Percentiles rank a stretch among this genome's conserved stretches.
These are phyloP conservation scores for Naganishia cerealis DNA, from an alignment of 1,284 basidiomycete species.

Conservation along the genomic window DNA sequence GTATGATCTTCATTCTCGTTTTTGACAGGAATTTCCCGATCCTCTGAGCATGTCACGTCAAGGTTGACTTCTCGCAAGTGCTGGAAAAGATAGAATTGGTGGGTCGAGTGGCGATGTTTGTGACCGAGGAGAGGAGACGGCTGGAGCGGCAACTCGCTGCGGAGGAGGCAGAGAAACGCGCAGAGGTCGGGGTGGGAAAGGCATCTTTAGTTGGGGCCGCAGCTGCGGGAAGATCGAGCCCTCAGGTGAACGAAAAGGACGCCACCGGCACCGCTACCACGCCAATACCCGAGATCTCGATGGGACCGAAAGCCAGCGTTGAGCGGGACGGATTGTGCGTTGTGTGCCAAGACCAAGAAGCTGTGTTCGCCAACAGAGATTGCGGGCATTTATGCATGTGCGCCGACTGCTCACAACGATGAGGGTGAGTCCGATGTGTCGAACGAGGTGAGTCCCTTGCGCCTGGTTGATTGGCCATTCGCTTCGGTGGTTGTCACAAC, in stretches of 20 bases:
- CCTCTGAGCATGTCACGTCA: too few species aligned
- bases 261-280: background rate
- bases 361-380: conserved; percentile 85
- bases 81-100: conserved; percentile 65
- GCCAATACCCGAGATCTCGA: conserved; percentile 39
- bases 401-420: conserved; percentile 72
- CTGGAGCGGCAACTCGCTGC: conserved; percentile 52
- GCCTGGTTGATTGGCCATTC: background rate
- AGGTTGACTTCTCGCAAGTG: conserved; percentile 54
- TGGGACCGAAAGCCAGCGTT: conserved; percentile 51
- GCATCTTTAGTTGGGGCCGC: background rate
- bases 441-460: conserved; percentile 69
- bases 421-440: conserved; percentile 78
- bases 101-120: conserved; percentile 63
- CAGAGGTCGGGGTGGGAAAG: background rate
- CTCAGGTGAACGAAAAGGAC: background rate
- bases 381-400: conserved; percentile 89
- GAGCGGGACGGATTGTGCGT: conserved; percentile 78
- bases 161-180: conserved; percentile 47
- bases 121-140: conserved; percentile 64
- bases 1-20: too few species aligned
- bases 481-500: background rate
- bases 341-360: conserved; percentile 85
- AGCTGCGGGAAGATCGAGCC: background rate
- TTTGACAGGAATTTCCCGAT: too few species aligned